Evolutionary conservation across 2,329 filamentous ascomycete species (phyloP).

Genomic region (Hansfordia pulvinata): DNA sequence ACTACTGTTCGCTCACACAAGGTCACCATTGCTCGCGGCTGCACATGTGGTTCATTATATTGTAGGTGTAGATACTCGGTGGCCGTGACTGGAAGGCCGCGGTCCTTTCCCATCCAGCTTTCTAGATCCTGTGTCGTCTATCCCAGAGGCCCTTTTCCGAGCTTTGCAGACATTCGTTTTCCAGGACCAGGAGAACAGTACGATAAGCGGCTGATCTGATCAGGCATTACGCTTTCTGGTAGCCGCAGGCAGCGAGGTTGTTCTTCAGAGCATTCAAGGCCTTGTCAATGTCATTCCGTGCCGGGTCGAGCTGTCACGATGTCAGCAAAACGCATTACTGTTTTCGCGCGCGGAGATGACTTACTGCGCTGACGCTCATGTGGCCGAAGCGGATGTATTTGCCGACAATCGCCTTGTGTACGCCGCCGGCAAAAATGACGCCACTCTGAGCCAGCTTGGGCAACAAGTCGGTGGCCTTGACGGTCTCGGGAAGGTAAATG

Average conservation of each 20-base stretch:
- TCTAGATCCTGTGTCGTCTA: too few species aligned
- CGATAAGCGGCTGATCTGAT: too few species aligned
- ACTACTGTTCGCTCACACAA: too few species aligned
- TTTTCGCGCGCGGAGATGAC: too few species aligned
- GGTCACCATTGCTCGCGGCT: too few species aligned
- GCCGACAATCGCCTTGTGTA: slow-evolving; percentile 89
- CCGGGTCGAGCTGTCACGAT: slow-evolving; percentile 49
- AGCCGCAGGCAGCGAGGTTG: slow-evolving; percentile 61
- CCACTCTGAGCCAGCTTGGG: slow-evolving; percentile 76
- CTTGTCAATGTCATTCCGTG: slow-evolving; percentile 68
- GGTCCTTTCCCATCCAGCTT: too few species aligned
- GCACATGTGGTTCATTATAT: too few species aligned
- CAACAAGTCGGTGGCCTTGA: slow-evolving; percentile 70
- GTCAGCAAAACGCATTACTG: slow-evolving; percentile 6
- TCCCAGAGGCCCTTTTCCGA: too few species aligned
- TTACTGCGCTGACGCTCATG: slow-evolving; percentile 85
- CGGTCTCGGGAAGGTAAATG: slow-evolving; percentile 79
- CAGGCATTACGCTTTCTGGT: slow-evolving; percentile 35
- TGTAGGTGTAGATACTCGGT: too few species aligned
- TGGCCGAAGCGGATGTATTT: slow-evolving; percentile 95
- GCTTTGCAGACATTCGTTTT: too few species aligned
- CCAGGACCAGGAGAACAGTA: too few species aligned
- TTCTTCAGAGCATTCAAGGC: slow-evolving; percentile 68
- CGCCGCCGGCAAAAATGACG: slow-evolving; percentile 85
- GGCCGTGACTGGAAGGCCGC: too few species aligned